Percentiles rank a stretch among this genome's conserved stretches.
phyloP scores from a whole-genome alignment of 768 basidiomycete species.

The Lyophyllum semitale region DNA sequence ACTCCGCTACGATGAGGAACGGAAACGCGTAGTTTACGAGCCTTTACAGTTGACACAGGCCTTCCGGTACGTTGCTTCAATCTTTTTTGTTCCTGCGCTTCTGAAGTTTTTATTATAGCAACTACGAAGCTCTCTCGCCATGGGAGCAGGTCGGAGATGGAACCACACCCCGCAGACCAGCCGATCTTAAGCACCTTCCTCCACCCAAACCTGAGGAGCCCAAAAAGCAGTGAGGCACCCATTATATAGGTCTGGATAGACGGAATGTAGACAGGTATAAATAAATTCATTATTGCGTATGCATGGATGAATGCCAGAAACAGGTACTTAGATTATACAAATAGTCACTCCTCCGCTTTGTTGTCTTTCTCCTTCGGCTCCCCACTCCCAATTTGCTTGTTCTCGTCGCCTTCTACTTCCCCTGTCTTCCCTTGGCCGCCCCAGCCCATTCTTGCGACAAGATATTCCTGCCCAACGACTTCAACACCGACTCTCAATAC shows the following conservation, averaged over 20 bases:
- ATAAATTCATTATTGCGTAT: conserved; percentile 9
- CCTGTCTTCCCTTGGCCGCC: conserved; percentile 24
- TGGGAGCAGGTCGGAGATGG: conserved; percentile 93
- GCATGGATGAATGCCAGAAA: conserved; percentile 4
- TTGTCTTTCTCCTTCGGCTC: conserved; percentile 18
- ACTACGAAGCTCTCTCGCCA: conserved; percentile 90
- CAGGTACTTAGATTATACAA: conserved; percentile 26
- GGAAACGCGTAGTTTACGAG: conserved; percentile 96
- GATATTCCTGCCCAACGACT: conserved; percentile 89
- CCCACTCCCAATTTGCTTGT: conserved; percentile 7
- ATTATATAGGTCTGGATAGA: conserved; percentile 1
- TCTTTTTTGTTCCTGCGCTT: background rate
- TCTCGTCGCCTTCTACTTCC: conserved; percentile 21
- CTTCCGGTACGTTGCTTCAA: conserved; percentile 67
- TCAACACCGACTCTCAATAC: conserved; percentile 82
- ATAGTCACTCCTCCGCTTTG: conserved; percentile 31
- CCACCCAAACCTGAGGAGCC: conserved; percentile 74
- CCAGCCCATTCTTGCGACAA: conserved; percentile 88
- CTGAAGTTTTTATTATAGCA: conserved; percentile 47
- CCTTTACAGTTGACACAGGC: conserved; percentile 97
- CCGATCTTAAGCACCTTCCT: conserved; percentile 74
- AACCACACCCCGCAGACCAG: conserved; percentile 53
- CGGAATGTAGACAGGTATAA: conserved; percentile 1
- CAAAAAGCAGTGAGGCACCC: conserved; percentile 62
- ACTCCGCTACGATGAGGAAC: conserved; percentile 96